Percentiles rank a stretch among this genome's conserved stretches.
Evolutionary conservation across 2,329 filamentous ascomycete genomes (phyloP).

Genomic region (Trichophyton simii): DNA sequence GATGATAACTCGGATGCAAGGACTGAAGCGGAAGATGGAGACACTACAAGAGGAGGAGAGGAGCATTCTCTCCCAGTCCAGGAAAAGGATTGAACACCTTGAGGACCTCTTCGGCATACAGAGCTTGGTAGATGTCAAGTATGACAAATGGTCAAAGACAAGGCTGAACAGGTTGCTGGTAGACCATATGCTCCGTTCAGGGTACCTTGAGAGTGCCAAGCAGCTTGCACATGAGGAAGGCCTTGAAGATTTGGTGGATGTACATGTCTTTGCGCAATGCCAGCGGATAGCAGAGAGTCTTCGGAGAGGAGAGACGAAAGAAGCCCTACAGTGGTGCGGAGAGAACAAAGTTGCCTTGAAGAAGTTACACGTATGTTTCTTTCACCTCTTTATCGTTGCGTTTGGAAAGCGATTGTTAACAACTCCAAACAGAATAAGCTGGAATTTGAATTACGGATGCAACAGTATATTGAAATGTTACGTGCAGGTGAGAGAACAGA

Average conservation of each 20-base stretch:
- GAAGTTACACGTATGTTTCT: slow-evolving; percentile 58
- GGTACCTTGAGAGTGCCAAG: slow-evolving; percentile 65
- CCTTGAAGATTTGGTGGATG: slow-evolving; percentile 72
- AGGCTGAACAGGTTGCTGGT: slow-evolving; percentile 74
- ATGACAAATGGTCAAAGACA: slow-evolving; percentile 76
- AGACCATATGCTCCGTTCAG: slow-evolving; percentile 80
- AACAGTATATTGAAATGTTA: slow-evolving; percentile 89
- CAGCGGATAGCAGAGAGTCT: slow-evolving; percentile 65
- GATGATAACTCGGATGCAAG: slow-evolving; percentile 75
- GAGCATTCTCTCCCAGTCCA: slow-evolving; percentile 59
- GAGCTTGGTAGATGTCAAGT: slow-evolving; percentile 78
- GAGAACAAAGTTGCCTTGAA: slow-evolving; percentile 89
- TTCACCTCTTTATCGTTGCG: not conserved
- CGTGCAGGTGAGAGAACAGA: slow-evolving; percentile 54
- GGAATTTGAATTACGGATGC: slow-evolving; percentile 83
- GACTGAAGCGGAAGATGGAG: slow-evolving; percentile 75
- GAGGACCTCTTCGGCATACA: slow-evolving; percentile 68
- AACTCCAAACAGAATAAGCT: slow-evolving; percentile 52
- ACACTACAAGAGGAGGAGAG: slow-evolving; percentile 67
- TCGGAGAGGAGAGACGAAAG: slow-evolving; percentile 54
- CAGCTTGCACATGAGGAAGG: slow-evolving; percentile 61
- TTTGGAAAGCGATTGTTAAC: not conserved
- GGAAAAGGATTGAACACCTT: slow-evolving; percentile 66
- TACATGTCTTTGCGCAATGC: slow-evolving; percentile 76
- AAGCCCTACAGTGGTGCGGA: slow-evolving; percentile 78